A percentile compares a stretch with the other conserved stretches of the same genome.
phyloP scores from a whole-genome alignment of 164 flowering plant species.

The Kingdonia uniflora region DNA sequence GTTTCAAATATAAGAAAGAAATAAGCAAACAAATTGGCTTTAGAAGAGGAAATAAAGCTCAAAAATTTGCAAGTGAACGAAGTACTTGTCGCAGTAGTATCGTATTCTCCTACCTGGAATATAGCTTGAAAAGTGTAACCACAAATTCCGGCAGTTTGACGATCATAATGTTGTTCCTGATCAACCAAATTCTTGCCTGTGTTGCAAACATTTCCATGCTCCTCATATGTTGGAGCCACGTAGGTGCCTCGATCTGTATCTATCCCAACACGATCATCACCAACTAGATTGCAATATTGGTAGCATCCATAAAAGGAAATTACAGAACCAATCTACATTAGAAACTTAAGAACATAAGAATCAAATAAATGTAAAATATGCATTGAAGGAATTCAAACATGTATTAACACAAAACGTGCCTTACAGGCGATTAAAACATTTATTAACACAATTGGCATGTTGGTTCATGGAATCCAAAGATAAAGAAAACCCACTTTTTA shows the following conservation, averaged over 20 bases:
- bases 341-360: constrained; percentile 8
- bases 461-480: too few species aligned
- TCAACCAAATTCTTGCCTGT: constrained; percentile 13
- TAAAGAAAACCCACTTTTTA: too few species aligned
- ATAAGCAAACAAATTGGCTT: background rate
- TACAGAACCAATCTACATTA: constrained; percentile 61
- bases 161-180: constrained; percentile 14
- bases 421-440: too few species aligned
- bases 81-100: too few species aligned
- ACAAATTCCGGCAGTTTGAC: constrained; percentile 54
- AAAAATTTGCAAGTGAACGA: too few species aligned
- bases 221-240: constrained; percentile 13
- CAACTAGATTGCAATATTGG: constrained; percentile 31
- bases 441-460: too few species aligned
- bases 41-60: background rate
- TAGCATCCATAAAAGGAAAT: constrained; percentile 70
- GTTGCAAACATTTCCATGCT: constrained; percentile 12
- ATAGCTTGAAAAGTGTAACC: constrained; percentile 63
- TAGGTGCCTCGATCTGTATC: constrained; percentile 48
- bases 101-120: constrained; percentile 51
- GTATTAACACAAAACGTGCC: too few species aligned
- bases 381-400: background rate
- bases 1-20: background rate
- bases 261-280: constrained; percentile 26
- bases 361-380: constrained; percentile 2